Conservation (phyloP, 2,329 filamentous ascomycete species). For the Pyrenochaeta sp. region DNA sequence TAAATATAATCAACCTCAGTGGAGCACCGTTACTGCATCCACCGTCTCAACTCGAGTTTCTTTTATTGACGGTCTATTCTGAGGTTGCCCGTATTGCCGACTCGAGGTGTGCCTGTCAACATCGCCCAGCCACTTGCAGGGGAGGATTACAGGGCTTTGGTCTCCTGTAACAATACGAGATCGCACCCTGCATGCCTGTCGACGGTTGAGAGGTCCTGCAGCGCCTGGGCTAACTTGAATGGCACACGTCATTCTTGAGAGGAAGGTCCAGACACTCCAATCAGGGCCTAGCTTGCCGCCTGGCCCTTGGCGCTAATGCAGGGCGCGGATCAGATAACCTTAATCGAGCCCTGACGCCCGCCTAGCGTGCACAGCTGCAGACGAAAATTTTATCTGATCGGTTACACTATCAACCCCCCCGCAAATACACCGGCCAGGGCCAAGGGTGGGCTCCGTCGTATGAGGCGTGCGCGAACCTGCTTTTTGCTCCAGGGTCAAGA, state of each 20-base stretch:
- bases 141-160: conserved; percentile 10
- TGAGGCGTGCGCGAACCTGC: conserved; percentile 11
- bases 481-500: conserved; percentile 10
- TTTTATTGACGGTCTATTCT: no score
- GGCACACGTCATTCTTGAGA: conserved; percentile 16
- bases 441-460: conserved; percentile 10
- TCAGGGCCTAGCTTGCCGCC: background rate
- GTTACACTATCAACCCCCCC: conserved; percentile 1
- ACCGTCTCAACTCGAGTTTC: no score
- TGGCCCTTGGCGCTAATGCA: conserved; percentile 17
- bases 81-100: no score
- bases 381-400: conserved; percentile 26
- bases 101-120: background rate
- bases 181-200: no score
- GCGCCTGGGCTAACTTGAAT: conserved; percentile 2
- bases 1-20: background rate
- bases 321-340: conserved; percentile 45
- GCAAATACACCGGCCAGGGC: background rate
- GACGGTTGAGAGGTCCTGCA: background rate
- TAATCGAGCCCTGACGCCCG: conserved; percentile 24
- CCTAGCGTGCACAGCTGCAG: background rate
- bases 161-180: background rate
- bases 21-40: background rate
- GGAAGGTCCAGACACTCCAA: background rate
- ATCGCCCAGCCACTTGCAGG: no score